These are phyloP conservation scores for Podospora tetraspora DNA, from an alignment of 495 filamentous ascomycete genomes.

Conservation along the genomic window DNA sequence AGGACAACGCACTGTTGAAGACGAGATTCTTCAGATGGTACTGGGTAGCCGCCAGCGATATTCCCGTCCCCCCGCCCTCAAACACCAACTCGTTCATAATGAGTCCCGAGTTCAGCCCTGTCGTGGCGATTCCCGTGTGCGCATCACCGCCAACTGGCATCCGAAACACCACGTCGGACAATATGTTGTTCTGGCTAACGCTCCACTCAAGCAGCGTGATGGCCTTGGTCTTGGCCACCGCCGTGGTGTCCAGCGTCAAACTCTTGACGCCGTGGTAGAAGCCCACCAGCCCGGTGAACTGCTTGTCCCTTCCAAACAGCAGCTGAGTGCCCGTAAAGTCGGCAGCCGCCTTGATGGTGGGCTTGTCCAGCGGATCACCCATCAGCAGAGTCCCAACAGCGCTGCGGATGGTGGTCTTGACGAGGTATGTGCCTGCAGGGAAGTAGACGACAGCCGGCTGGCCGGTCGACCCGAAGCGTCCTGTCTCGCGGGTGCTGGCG, in stretches of 20 bases:
- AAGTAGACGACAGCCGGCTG: constrained; percentile 48
- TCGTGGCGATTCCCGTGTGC: constrained; percentile 38
- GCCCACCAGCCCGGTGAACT: constrained; percentile 54
- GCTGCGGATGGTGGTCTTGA: constrained; percentile 37
- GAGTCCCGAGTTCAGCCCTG: constrained; percentile 34
- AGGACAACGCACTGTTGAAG: constrained; percentile 28
- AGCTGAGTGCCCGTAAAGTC: constrained; percentile 53
- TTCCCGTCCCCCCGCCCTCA: constrained; percentile 46
- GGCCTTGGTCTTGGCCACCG: constrained; percentile 41
- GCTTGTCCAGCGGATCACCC: constrained; percentile 58
- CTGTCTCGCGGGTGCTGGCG: constrained; percentile 22
- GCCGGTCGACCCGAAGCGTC: constrained; percentile 40
- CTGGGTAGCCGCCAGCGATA: constrained; percentile 46
- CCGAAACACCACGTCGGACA: constrained; percentile 62
- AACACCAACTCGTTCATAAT: constrained; percentile 49
- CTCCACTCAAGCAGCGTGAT: constrained; percentile 53
- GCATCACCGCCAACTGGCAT: constrained; percentile 45
- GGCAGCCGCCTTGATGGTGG: constrained; percentile 46
- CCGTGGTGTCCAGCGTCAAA: constrained; percentile 62
- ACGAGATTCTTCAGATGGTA: constrained; percentile 46
- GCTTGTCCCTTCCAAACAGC: constrained; percentile 46
- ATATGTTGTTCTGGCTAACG: constrained; percentile 55
- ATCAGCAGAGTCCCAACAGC: constrained; percentile 44
- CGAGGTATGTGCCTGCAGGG: constrained; percentile 42
- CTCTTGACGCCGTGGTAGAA: constrained; percentile 71